Percentiles rank a stretch among this genome's conserved stretches.
phyloP scores from a whole-genome alignment of 78 protist genomes.

The Bigelowiella natans region DNA sequence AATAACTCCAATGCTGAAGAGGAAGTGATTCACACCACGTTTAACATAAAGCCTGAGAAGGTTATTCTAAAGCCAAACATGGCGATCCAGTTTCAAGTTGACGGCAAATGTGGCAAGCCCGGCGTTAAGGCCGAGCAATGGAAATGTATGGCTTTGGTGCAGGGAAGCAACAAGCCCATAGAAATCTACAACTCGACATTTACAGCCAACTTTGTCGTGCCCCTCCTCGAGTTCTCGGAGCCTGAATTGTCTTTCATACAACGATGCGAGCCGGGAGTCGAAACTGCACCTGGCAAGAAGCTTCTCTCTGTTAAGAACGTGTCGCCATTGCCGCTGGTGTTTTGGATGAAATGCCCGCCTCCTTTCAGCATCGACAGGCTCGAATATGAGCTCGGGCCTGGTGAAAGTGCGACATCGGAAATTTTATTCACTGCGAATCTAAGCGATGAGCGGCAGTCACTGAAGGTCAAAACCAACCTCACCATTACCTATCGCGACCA shows the following conservation, averaged over 20 bases:
- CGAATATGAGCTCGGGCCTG: constrained; percentile 24
- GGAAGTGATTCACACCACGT: background rate
- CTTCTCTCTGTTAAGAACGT: constrained; percentile 25
- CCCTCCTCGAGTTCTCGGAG: constrained; percentile 12
- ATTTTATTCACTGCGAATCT: constrained; percentile 30
- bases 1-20: background rate
- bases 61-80: background rate
- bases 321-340: constrained; percentile 31
- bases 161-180: background rate
- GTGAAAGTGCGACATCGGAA: background rate
- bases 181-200: constrained; percentile 8
- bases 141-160: background rate
- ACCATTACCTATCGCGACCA: constrained; percentile 32
- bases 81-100: background rate
- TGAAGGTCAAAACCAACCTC: background rate
- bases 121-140: background rate
- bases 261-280: background rate
- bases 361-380: constrained; percentile 34
- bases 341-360: background rate
- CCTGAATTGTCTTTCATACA: constrained; percentile 3
- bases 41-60: background rate
- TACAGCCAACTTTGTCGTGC: constrained; percentile 21
- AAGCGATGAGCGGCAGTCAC: constrained; percentile 25
- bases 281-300: background rate
- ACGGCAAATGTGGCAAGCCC: background rate